A percentile compares a stretch with the other conserved stretches of the same genome.
Conservation (phyloP, 176 grass and related monocot genomes). For the Carex parvula region DNA sequence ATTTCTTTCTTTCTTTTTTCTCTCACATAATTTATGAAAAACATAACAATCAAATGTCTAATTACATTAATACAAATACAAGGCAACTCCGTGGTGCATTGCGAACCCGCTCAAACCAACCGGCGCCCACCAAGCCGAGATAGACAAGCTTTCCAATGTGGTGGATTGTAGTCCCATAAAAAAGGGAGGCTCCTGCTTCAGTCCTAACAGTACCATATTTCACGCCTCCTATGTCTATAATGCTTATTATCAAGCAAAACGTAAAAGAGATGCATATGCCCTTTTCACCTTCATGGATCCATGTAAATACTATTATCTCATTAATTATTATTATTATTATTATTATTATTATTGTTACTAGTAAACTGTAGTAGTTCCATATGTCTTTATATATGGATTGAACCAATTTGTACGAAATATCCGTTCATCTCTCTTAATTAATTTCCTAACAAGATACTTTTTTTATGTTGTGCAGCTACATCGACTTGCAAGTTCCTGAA, state of each 20-base stretch:
- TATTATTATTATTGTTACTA: not conserved
- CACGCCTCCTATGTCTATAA: constrained; percentile 87
- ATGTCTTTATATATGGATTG: no score
- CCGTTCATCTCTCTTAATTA: no score
- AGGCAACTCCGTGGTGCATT: constrained; percentile 47
- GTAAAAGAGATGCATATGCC: constrained; percentile 50
- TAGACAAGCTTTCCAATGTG: constrained; percentile 71
- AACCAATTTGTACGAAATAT: no score
- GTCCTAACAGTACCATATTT: constrained; percentile 58
- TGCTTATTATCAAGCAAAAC: constrained; percentile 83
- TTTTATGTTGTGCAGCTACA: no score
- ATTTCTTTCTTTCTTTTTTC: no score
- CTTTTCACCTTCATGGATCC: constrained; percentile 49
- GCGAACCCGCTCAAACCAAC: constrained; percentile 51
- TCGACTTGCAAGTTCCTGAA: no score
- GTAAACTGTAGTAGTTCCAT: not conserved
- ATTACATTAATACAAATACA: no score
- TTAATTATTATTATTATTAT: not conserved
- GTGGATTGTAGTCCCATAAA: constrained; percentile 70
- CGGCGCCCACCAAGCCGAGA: constrained; percentile 48
- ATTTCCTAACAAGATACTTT: no score
- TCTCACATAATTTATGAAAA: no score
- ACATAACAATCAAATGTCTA: no score
- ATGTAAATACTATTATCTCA: constrained; percentile 41
- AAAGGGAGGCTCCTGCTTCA: constrained; percentile 59